Base-by-base conservation (phyloP, 2,329 filamentous ascomycete species). In the Sclerotinia subarctica region DNA sequence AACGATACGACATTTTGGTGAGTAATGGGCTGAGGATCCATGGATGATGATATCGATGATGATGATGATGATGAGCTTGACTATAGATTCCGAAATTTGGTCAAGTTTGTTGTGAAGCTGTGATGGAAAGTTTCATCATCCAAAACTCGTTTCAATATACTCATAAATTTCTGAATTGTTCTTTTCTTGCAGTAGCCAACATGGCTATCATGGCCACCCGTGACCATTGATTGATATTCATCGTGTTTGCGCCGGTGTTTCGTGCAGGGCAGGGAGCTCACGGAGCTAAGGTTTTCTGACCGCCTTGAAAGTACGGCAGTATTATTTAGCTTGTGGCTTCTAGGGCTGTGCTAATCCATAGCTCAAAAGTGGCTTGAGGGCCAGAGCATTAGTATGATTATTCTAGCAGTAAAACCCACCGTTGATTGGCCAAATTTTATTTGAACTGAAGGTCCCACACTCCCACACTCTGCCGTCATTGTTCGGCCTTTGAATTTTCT, bases 391-490 rank as follows among this genome's bases (percentile, higher is more conserved):
- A 42, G n/a, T 58, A 26, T 38, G 54, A 38, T 26, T 2, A 3
- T 2, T 13, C 2, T 38, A 46, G 10, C 13, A 10, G 7, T 5
- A n/a, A n/a, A n/a, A n/a, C n/a, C n/a, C n/a, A 21, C 29, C 2
- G 46, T 59, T 59, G 56, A 59, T 59, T 59, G 56, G 56, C 1
- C 24, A 15, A 29, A n/a, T 21, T 58, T 17, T 17, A 44, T 58
- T 5, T 44, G 24, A 29, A 44, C 38, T 8, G 15, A 38, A 19
- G 8, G n/a, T n/a, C 35, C 53, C 35, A 15, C n/a, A 42, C n/a
- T n/a, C 35, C 53, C 35, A 15, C n/a, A 42, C n/a, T 15, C n/a
- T 35, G 49, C 59, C 59, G 59, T 63, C 59, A 63, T 63, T 38
- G 47, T 51, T 32, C 13, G 13, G 17, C 13, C 58, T 24, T 49